These are phyloP conservation scores for Boletus pseudopeckii DNA, from an alignment of 768 basidiomycete species.

Conservation along the genomic window DNA sequence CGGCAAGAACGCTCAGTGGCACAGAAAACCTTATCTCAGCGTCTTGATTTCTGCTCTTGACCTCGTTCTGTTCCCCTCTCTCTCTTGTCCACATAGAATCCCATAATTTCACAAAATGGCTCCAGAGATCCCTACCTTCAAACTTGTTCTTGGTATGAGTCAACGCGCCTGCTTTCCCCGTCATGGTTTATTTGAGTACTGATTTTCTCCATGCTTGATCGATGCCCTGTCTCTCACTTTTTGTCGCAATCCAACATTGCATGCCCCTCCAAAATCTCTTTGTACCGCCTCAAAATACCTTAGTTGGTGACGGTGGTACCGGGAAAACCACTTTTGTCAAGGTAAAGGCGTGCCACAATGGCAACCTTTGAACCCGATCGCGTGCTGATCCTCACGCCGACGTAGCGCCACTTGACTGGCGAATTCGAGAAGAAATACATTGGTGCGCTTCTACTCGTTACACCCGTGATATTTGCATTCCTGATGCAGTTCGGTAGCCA, in stretches of 20 bases:
- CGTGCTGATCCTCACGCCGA: conserved; percentile 48
- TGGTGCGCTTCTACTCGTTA: conserved; percentile 49
- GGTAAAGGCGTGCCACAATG: conserved; percentile 43
- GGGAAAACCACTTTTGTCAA: conserved; percentile 99
- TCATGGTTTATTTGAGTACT: conserved; percentile 12
- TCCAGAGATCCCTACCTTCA: conserved; percentile 77
- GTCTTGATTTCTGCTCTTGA: conserved; percentile 33
- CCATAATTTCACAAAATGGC: conserved; percentile 39
- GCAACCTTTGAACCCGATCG: conserved; percentile 40
- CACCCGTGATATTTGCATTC: conserved; percentile 11
- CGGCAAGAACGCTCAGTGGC: conserved; percentile 26
- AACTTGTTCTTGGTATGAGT: conserved; percentile 92
- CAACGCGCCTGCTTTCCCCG: neutral
- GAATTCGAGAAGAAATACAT: conserved; percentile 99
- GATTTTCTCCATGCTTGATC: conserved; percentile 45
- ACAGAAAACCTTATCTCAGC: conserved; percentile 37
- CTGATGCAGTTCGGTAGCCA: conserved; percentile 55
- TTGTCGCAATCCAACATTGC: conserved; percentile 10
- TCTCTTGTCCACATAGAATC: conserved; percentile 23
- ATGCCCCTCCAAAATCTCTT: neutral
- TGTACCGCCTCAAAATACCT: conserved; percentile 3
- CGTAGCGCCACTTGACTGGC: conserved; percentile 93
- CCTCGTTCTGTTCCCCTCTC: conserved; percentile 21
- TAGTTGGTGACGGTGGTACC: conserved; percentile 95
- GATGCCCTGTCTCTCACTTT: conserved; percentile 37